These are phyloP conservation scores for Xylariaceae sp. DNA, from an alignment of 2,329 filamentous ascomycete genomes.

Conservation along the genomic window DNA sequence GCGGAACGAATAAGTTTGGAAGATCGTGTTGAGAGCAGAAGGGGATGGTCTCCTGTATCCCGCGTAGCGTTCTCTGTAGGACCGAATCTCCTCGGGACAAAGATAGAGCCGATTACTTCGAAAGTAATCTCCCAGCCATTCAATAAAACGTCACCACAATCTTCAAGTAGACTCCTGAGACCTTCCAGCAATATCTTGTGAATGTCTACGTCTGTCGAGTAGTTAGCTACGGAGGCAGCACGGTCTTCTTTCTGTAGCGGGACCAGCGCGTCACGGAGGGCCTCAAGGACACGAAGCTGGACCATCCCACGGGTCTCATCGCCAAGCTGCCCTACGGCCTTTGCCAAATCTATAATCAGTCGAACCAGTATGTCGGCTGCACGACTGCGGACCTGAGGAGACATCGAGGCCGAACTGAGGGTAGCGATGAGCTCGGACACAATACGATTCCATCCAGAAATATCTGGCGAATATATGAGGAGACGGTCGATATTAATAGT, in stretches of 20 bases:
- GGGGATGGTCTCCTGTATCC: slow-evolving; percentile 25
- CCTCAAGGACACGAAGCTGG: slow-evolving; percentile 67
- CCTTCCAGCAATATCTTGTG: slow-evolving; percentile 77
- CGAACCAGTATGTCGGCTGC: slow-evolving; percentile 63
- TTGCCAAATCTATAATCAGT: slow-evolving; percentile 54
- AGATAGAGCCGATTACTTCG: slow-evolving; percentile 78
- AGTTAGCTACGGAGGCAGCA: slow-evolving; percentile 51
- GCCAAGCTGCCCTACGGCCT: slow-evolving; percentile 48
- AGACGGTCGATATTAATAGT: slow-evolving; percentile 73
- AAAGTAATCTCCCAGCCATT: slow-evolving; percentile 86
- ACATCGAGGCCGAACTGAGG: slow-evolving; percentile 42
- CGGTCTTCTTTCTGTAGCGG: slow-evolving; percentile 53
- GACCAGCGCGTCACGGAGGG: slow-evolving; percentile 57
- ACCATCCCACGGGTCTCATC: slow-evolving; percentile 53
- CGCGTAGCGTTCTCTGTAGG: slow-evolving; percentile 28
- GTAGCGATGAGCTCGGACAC: slow-evolving; percentile 49
- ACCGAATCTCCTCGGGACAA: slow-evolving; percentile 42
- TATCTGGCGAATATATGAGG: slow-evolving; percentile 58
- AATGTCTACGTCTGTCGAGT: slow-evolving; percentile 69
- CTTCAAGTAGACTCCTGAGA: slow-evolving; percentile 77
- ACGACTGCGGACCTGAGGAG: slow-evolving; percentile 50
- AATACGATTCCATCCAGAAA: slow-evolving; percentile 73
- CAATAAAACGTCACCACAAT: slow-evolving; percentile 77
- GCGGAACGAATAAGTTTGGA: slow-evolving; percentile 76
- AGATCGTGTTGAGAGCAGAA: slow-evolving; percentile 52